Evolutionary conservation across 805 yeast species (phyloP).

Genomic region (Komagataella populi): DNA sequence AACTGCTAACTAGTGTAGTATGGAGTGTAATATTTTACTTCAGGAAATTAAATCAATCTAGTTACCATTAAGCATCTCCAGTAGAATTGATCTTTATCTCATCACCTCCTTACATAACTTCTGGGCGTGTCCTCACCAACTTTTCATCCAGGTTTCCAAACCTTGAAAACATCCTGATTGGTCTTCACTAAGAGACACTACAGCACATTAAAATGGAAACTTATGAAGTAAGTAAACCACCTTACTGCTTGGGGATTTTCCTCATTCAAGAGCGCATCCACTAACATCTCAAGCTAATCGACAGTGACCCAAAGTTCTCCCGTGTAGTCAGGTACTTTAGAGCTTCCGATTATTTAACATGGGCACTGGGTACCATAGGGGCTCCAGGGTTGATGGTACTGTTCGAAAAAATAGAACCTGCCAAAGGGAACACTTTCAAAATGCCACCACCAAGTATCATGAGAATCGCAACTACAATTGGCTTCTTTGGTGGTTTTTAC

Average conservation of each 20-base stretch:
- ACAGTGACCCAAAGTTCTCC: slow-evolving; percentile 63
- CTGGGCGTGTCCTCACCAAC: background rate
- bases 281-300: slow-evolving; percentile 34
- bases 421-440: slow-evolving; percentile 26
- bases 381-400: slow-evolving; percentile 33
- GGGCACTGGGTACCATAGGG: slow-evolving; percentile 32
- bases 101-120: background rate
- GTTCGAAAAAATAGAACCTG: slow-evolving; percentile 34
- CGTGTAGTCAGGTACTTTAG: slow-evolving; percentile 67
- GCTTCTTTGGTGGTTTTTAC: slow-evolving; percentile 61
- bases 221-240: background rate
- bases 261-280: background rate
- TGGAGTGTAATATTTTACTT: no score
- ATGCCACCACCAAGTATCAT: slow-evolving; percentile 41
- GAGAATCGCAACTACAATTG: slow-evolving; percentile 49
- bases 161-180: background rate
- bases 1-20: no score
- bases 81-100: background rate
- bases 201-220: background rate
- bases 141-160: background rate
- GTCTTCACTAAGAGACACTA: background rate
- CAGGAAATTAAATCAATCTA: no score
- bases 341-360: slow-evolving; percentile 42
- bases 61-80: no score
- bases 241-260: background rate